phyloP scores from a whole-genome alignment of 208 protist species.

The Trypanosoma scelopori region DNA sequence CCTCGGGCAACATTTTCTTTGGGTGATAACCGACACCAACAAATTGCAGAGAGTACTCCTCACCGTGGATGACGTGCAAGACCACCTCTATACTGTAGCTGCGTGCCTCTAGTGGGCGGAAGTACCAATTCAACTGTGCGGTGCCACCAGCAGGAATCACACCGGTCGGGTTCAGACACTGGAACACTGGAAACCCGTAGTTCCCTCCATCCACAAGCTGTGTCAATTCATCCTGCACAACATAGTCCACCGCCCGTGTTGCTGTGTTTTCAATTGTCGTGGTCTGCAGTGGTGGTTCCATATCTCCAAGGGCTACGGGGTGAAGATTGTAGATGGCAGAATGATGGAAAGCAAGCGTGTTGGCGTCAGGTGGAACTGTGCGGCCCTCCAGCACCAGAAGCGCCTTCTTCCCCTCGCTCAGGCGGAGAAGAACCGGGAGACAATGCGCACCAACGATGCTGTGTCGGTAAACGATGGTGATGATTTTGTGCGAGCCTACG shows the following conservation, averaged over 20 bases:
- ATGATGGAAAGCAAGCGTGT: conserved; percentile 66
- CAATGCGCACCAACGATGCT: conserved; percentile 62
- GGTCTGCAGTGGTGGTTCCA: conserved; percentile 84
- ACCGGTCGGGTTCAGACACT: conserved; percentile 85
- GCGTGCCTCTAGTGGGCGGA: conserved; percentile 85
- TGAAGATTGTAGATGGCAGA: conserved; percentile 57
- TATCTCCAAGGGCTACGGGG: conserved; percentile 87
- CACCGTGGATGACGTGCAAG: conserved; percentile 49
- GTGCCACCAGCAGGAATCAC: conserved; percentile 48
- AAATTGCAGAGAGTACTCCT: conserved; percentile 75
- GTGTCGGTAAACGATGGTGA: conserved; percentile 77
- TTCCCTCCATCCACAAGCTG: conserved; percentile 47
- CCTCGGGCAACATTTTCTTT: conserved; percentile 31
- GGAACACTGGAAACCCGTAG: conserved; percentile 87
- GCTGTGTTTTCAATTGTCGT: conserved; percentile 73
- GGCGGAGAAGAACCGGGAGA: conserved; percentile 77
- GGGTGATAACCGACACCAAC: conserved; percentile 82
- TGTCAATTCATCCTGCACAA: conserved; percentile 56
- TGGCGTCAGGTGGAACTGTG: conserved; percentile 63
- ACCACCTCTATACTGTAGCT: conserved; percentile 68
- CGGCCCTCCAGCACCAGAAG: conserved; percentile 82
- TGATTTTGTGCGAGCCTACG: conserved; percentile 45
- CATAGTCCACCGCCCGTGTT: conserved; percentile 56
- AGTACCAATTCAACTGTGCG: conserved; percentile 79
- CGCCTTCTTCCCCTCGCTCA: conserved; percentile 70